phyloP scores from a whole-genome alignment of 805 yeast species.

The Sugiyamaella mastotermitis region DNA sequence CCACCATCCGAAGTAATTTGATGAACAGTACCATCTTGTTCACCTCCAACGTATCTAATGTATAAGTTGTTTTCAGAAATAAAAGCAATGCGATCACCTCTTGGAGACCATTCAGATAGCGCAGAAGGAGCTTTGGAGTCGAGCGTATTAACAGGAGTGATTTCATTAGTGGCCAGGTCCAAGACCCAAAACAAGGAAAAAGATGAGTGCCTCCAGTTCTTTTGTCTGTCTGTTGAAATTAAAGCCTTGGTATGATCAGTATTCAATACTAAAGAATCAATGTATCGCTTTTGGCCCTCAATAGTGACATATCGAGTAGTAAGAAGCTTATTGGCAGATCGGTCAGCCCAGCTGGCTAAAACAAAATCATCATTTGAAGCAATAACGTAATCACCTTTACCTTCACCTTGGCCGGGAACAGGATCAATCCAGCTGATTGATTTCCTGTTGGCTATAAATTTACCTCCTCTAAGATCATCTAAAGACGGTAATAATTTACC shows the following conservation, averaged over 20 bases:
- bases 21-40: conserved; percentile 23
- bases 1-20: conserved; percentile 70
- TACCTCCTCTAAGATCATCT: conserved; percentile 45
- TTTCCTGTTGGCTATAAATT: conserved; percentile 47
- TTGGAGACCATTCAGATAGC: conserved; percentile 73
- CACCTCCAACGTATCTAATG: conserved; percentile 40
- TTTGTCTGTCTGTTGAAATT: conserved; percentile 43
- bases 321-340: conserved; percentile 9
- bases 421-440: conserved; percentile 64
- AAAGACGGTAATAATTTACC: conserved; percentile 32
- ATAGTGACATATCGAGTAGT: conserved; percentile 32
- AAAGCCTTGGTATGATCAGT: conserved; percentile 45
- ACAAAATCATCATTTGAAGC: conserved; percentile 33
- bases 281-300: conserved; percentile 34
- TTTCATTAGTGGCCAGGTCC: conserved; percentile 37
- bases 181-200: conserved; percentile 56
- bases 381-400: conserved; percentile 62
- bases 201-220: conserved; percentile 68
- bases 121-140: conserved; percentile 31
- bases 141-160: conserved; percentile 28
- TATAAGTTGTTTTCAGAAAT: conserved; percentile 68
- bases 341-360: conserved; percentile 41
- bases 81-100: conserved; percentile 57
- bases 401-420: conserved; percentile 44
- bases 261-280: conserved; percentile 41